A percentile compares a stretch with the other conserved stretches of the same genome.
Conservation (phyloP, 305 asterid genomes). For the Nicotiana rustica region DNA sequence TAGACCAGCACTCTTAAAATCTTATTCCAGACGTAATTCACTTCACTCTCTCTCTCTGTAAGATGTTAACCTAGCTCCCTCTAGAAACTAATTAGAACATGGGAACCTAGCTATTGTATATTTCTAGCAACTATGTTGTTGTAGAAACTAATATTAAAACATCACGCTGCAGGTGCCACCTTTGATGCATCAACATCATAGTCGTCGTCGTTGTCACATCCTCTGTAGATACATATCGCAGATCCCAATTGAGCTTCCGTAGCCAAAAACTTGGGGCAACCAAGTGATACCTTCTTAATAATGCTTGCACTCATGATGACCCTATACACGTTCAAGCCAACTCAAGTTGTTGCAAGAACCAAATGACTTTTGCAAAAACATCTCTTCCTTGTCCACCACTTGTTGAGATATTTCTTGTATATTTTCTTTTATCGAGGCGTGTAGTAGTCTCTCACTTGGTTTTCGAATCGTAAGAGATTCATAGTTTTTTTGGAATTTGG, state of each 20-base stretch:
- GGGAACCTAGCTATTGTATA: neutral
- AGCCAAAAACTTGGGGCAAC: neutral
- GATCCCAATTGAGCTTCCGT: neutral
- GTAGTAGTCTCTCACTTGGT: neutral
- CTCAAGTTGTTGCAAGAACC: neutral
- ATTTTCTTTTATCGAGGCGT: neutral
- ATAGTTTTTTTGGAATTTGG: neutral
- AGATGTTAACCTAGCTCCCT: neutral
- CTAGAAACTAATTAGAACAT: neutral
- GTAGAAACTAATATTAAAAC: neutral
- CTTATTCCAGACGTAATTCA: neutral
- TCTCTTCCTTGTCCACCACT: constrained; percentile 11
- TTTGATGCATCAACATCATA: constrained; percentile 19
- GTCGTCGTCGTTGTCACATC: neutral
- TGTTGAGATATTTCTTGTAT: neutral
- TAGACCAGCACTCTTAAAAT: too few relatives aligned
- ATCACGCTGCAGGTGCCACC: constrained; percentile 21
- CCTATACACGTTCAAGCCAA: constrained; percentile 11
- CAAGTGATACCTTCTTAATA: neutral
- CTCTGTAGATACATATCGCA: neutral
- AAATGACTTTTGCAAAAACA: neutral
- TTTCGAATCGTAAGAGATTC: neutral
- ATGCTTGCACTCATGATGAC: neutral
- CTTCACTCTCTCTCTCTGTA: neutral
- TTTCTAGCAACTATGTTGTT: neutral